These are phyloP conservation scores for Gossypioides kirkii DNA, from an alignment of 345 rosid genomes.

Conservation along the genomic window DNA sequence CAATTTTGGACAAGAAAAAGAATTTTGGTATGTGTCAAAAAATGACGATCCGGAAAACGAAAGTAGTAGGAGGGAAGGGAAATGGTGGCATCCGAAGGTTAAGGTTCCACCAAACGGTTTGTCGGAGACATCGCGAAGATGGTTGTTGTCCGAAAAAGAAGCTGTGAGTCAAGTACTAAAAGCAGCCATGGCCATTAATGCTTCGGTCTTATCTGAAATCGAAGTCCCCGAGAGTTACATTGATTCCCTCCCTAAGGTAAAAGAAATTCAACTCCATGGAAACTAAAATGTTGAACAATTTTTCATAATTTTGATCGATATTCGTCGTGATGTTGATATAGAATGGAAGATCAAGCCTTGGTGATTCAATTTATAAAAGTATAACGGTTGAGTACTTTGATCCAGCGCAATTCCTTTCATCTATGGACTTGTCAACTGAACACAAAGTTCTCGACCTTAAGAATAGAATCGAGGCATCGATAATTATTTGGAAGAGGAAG, in stretches of 20 bases:
- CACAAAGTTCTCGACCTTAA: slow-evolving; percentile 81
- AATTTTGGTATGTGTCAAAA: slow-evolving; percentile 79
- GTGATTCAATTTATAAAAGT: slow-evolving; percentile 80
- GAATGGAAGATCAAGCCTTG: slow-evolving; percentile 93
- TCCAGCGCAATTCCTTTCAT: slow-evolving; percentile 63
- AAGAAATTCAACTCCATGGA: neutral
- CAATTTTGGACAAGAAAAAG: slow-evolving; percentile 60
- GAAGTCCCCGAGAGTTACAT: slow-evolving; percentile 78
- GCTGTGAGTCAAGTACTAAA: slow-evolving; percentile 87
- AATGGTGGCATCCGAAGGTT: slow-evolving; percentile 91
- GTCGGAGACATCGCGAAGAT: slow-evolving; percentile 55
- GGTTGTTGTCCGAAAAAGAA: slow-evolving; percentile 77
- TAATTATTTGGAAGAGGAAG: slow-evolving; percentile 87
- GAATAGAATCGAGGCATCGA: slow-evolving; percentile 88
- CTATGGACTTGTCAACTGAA: slow-evolving; percentile 72
- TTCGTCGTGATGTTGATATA: slow-evolving; percentile 13
- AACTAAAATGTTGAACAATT: neutral
- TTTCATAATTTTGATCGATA: neutral
- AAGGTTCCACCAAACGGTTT: slow-evolving; percentile 75
- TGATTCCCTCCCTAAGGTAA: slow-evolving; percentile 90
- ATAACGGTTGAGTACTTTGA: slow-evolving; percentile 84
- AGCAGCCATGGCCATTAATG: slow-evolving; percentile 97
- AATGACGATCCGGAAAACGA: slow-evolving; percentile 48
- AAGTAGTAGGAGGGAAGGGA: slow-evolving; percentile 50
- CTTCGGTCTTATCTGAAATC: slow-evolving; percentile 87